Evolutionary conservation across 768 basidiomycete species (phyloP), one percentile per base, ranked within the genome.

Genomic region (Boletus patriciae): DNA sequence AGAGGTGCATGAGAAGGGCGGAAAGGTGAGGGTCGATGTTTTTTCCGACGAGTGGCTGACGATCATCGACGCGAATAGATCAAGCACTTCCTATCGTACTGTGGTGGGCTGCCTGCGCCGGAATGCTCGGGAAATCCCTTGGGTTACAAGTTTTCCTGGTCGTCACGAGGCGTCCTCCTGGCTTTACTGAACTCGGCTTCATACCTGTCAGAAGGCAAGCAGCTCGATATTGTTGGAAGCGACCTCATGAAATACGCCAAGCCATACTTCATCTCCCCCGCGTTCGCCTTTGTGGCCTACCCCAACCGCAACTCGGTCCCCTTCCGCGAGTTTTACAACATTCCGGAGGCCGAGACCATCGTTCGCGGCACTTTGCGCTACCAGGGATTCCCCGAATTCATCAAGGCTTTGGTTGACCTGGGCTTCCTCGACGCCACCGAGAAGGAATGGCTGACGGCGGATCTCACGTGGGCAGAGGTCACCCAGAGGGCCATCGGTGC

Each of bases 141-240:
- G 54, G 96, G 96, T 12, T 99, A 98, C 85, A 98, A 98, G 73
- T 98, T 99, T 78, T 97, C 94, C 37, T 98, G 97, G 97, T 96
- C 94, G 8, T 91, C 94, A 9, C 89, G 94, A 21, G 96, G 95
- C 50, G 94, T 95, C 43, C 87, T 99, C 53, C 88, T 98, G 63
- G 96, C 97, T 3, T 83, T 98, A 50, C 83, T 94, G 65, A 98
- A 98, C 79, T 79, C 83, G 36, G 97, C 93, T 19, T 86, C 90
- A 4, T 94, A 88, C 76, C 79, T 89, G 67, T 78, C 84, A 38
- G 76, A 81, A 52, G 83, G 86, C 33, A 75, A 91, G 73, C 76
- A 82, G 45, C 78, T 86, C 49, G 78, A 83, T 43, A 80, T 98
- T 43, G 72, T 80, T 8, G 95, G 95, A 55, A 78, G 80, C 55